Conservation (phyloP, 768 basidiomycete genomes). For the Boletus rufocinnamomeus region DNA sequence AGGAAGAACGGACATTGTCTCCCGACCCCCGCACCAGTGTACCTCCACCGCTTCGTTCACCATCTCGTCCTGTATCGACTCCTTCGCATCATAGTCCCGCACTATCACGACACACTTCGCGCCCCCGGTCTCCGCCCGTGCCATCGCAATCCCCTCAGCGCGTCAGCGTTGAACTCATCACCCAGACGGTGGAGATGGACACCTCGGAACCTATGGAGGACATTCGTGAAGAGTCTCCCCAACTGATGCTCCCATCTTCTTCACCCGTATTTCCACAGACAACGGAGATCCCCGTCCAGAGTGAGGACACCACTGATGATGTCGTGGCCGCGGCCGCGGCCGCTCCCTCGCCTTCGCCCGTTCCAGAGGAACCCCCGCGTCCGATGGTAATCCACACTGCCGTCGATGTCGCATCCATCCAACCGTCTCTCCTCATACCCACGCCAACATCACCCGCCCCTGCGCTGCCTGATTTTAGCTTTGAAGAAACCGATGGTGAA, state of each 20-base stretch:
- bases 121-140: slow-evolving; percentile 9
- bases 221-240: slow-evolving; percentile 26
- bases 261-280: slow-evolving; percentile 15
- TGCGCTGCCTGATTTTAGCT: slow-evolving; percentile 34
- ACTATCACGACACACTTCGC: slow-evolving; percentile 23
- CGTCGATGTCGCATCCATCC: slow-evolving; percentile 30
- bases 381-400: slow-evolving; percentile 29
- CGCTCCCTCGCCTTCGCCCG: not conserved
- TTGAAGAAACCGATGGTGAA: slow-evolving; percentile 34
- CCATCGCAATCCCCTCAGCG: slow-evolving; percentile 13
- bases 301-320: slow-evolving; percentile 1
- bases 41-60: slow-evolving; percentile 17
- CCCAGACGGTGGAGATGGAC: slow-evolving; percentile 18
- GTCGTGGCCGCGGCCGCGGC: not conserved
- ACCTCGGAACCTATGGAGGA: slow-evolving; percentile 23
- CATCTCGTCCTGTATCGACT: slow-evolving; percentile 18
- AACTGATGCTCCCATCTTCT: slow-evolving; percentile 27
- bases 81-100: slow-evolving; percentile 19
- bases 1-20: slow-evolving; percentile 8
- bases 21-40: slow-evolving; percentile 3
- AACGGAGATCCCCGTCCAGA: not conserved
- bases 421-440: slow-evolving; percentile 37
- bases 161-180: slow-evolving; percentile 5
- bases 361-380: slow-evolving; percentile 6
- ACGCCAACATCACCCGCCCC: slow-evolving; percentile 39